Conservation (phyloP, 2,329 filamentous ascomycete species). For the Diplodia seriata region DNA sequence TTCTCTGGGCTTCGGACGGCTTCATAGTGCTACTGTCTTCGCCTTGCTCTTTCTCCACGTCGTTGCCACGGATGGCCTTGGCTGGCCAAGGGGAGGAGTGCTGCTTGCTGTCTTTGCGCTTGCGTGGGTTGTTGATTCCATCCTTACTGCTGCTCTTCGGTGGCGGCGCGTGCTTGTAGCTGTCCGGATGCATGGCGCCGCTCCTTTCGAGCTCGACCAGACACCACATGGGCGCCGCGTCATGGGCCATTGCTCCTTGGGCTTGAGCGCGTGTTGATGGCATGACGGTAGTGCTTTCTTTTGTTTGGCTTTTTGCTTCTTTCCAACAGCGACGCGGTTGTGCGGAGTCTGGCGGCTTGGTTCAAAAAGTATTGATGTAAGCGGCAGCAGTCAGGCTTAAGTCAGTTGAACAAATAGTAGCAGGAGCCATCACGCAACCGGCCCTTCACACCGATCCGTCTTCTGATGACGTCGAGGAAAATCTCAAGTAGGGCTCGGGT, state of each 20-base stretch:
- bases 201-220: slow-evolving; percentile 16
- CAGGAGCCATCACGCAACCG: background rate
- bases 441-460: background rate
- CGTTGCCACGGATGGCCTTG: background rate
- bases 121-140: background rate
- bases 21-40: background rate
- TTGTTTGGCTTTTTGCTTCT: background rate
- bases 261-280: slow-evolving; percentile 13
- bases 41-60: background rate
- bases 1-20: background rate
- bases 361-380: background rate
- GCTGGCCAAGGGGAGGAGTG: background rate
- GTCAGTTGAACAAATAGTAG: background rate
- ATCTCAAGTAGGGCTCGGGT: background rate
- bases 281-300: background rate
- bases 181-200: slow-evolving; percentile 18
- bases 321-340: no score
- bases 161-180: background rate
- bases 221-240: slow-evolving; percentile 6
- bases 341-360: no score
- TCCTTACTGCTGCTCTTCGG: slow-evolving; percentile 3
- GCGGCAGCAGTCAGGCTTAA: background rate
- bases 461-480: background rate
- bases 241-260: background rate
- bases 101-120: slow-evolving; percentile 9